Conservation (phyloP, 257 asterid species). For the Nemophila menziesii region DNA sequence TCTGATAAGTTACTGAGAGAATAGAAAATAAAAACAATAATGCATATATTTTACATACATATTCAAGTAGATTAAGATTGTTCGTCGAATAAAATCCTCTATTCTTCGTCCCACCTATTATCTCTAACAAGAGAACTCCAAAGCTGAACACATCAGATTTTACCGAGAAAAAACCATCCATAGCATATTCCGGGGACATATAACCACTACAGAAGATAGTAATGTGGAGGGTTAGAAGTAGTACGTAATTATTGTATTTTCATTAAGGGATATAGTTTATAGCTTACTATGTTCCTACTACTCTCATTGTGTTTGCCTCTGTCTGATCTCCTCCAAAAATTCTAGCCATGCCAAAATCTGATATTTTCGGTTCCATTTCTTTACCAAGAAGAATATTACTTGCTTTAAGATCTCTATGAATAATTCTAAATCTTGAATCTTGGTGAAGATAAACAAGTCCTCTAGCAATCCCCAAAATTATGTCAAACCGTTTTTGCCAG, state of each 20-base stretch:
- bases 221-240: not conserved
- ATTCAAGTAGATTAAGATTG: slow-evolving; percentile 30
- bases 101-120: slow-evolving; percentile 31
- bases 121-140: slow-evolving; percentile 38
- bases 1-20: not conserved
- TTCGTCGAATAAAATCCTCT: slow-evolving; percentile 26
- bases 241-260: not conserved
- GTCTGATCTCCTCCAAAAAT: slow-evolving; percentile 66
- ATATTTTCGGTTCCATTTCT: slow-evolving; percentile 62
- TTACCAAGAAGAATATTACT: slow-evolving; percentile 61
- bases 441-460: slow-evolving; percentile 71
- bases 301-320: slow-evolving; percentile 55
- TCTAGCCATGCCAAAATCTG: slow-evolving; percentile 85
- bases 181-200: slow-evolving; percentile 47
- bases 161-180: slow-evolving; percentile 34
- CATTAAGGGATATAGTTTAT: not conserved
- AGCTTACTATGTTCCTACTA: slow-evolving; percentile 73
- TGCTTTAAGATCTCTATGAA: slow-evolving; percentile 71
- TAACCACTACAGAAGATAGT: slow-evolving; percentile 25
- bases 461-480: slow-evolving; percentile 55
- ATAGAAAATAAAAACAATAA: not conserved
- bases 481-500: slow-evolving; percentile 56
- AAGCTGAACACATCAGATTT: slow-evolving; percentile 44
- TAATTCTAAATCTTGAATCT: slow-evolving; percentile 70
- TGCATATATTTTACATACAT: slow-evolving; percentile 19